Evolutionary conservation across 192 early-diverging fungal genomes (phyloP).

Genomic region (Mortierella alpina): DNA sequence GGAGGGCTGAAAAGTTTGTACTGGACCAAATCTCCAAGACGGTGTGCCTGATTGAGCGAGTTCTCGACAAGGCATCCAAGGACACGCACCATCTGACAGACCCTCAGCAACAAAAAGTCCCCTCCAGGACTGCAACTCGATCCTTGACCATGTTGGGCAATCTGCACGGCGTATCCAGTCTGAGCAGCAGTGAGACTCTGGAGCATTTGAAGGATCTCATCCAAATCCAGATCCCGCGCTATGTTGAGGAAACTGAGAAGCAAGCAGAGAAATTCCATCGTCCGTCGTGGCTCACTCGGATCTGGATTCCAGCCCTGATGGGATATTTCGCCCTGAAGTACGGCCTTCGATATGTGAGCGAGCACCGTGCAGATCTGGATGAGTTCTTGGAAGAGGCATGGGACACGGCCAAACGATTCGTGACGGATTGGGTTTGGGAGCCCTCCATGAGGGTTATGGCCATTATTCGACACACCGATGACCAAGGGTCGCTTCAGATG

Average conservation of each 20-base stretch:
- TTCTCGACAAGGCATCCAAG: constrained; percentile 40
- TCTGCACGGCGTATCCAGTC: constrained; percentile 15
- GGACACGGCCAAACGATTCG: constrained; percentile 72
- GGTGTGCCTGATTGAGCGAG: constrained; percentile 27
- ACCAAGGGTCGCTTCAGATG: constrained; percentile 73
- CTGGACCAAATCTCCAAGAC: constrained; percentile 43
- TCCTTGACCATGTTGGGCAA: constrained; percentile 43
- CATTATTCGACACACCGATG: constrained; percentile 85
- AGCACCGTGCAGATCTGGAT: constrained; percentile 62
- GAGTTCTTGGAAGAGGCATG: constrained; percentile 60
- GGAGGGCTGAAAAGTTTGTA: constrained; percentile 31
- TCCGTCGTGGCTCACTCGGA: constrained; percentile 66
- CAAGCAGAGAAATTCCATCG: constrained; percentile 61
- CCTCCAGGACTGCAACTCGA: constrained; percentile 23
- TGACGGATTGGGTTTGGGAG: constrained; percentile 80
- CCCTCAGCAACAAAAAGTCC: constrained; percentile 19
- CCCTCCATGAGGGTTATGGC: constrained; percentile 78
- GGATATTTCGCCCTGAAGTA: constrained; percentile 58
- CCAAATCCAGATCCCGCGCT: constrained; percentile 39
- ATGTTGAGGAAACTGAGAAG: constrained; percentile 40
- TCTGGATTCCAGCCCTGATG: constrained; percentile 74
- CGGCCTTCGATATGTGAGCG: constrained; percentile 59
- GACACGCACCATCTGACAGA: constrained; percentile 22
- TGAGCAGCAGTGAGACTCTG: constrained; percentile 20
- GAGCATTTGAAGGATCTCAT: constrained; percentile 47